These are phyloP conservation scores for Holtermannia corniformis DNA, from an alignment of 768 basidiomycete genomes.

Conservation along the genomic window DNA sequence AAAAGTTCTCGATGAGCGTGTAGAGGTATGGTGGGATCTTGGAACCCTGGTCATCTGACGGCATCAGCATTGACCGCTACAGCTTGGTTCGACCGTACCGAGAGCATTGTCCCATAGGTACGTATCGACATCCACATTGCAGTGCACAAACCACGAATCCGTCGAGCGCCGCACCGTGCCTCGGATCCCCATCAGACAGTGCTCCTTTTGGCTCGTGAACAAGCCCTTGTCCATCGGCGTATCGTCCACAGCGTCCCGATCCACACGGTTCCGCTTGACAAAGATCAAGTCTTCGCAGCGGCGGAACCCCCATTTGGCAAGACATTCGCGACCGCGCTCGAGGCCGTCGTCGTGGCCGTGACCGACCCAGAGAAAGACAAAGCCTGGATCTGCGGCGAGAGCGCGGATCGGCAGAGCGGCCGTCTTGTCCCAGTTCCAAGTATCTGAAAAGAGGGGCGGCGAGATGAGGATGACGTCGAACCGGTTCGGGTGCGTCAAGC, in stretches of 20 bases:
- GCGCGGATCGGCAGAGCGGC: slow-evolving; percentile 69
- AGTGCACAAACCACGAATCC: slow-evolving; percentile 95
- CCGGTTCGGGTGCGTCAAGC: slow-evolving; percentile 47
- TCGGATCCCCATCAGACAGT: slow-evolving; percentile 93
- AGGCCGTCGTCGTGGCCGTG: slow-evolving; percentile 80
- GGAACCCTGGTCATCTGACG: slow-evolving; percentile 47
- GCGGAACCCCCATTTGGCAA: slow-evolving; percentile 78
- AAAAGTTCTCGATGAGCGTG: slow-evolving; percentile 93
- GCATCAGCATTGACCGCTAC: too few species aligned
- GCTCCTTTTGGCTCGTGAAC: slow-evolving; percentile 80
- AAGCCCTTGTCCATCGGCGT: slow-evolving; percentile 41
- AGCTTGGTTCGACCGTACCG: slow-evolving; percentile 70
- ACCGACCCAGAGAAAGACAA: slow-evolving; percentile 94
- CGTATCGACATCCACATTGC: slow-evolving; percentile 67
- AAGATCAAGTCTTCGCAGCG: slow-evolving; percentile 97
- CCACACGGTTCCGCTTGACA: slow-evolving; percentile 70
- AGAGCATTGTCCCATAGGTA: slow-evolving; percentile 59
- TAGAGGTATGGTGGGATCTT: slow-evolving; percentile 89
- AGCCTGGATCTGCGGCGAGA: slow-evolving; percentile 82
- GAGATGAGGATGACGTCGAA: slow-evolving; percentile 89
- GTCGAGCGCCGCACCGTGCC: slow-evolving; percentile 91
- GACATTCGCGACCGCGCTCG: slow-evolving; percentile 79
- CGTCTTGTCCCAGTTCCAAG: slow-evolving; percentile 68
- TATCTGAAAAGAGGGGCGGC: slow-evolving; percentile 49
- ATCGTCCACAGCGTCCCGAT: background rate